A percentile compares a stretch with the other conserved stretches of the same genome.
These are phyloP conservation scores for Gossypium herbaceum DNA, from an alignment of 345 rosid genomes.

Conservation along the genomic window DNA sequence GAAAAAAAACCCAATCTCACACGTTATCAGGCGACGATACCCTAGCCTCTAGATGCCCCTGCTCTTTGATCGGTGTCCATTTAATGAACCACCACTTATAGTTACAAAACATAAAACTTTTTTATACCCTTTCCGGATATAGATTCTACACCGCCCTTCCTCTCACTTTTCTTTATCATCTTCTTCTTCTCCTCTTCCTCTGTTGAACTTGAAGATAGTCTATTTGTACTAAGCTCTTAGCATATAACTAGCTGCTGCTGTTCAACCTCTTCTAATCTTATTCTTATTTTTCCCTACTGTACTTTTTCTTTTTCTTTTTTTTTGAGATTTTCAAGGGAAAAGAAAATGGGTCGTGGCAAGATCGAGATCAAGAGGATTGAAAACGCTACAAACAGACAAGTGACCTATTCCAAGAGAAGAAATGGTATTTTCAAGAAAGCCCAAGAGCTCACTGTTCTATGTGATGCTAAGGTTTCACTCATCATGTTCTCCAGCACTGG, in stretches of 20 bases:
- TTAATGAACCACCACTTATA: slow-evolving; percentile 5
- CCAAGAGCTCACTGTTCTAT: slow-evolving; percentile 57
- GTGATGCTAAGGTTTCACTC: slow-evolving; percentile 64
- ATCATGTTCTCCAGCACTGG: slow-evolving; percentile 50
- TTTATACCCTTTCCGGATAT: slow-evolving; percentile 4
- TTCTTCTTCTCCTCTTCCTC: background rate
- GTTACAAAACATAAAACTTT: slow-evolving; percentile 17
- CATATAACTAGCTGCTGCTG: background rate
- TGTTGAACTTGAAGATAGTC: background rate
- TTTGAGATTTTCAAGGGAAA: background rate
- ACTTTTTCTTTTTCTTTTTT: background rate
- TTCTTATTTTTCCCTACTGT: background rate
- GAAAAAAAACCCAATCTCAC: slow-evolving; percentile 7
- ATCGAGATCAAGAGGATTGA: slow-evolving; percentile 61
- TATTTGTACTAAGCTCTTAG: background rate
- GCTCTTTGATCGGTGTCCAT: background rate
- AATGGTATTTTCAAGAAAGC: slow-evolving; percentile 67
- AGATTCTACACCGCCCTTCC: background rate
- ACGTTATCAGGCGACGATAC: slow-evolving; percentile 2
- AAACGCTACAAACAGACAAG: slow-evolving; percentile 57
- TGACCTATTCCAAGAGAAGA: slow-evolving; percentile 59
- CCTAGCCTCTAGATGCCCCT: slow-evolving; percentile 7
- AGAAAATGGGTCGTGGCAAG: slow-evolving; percentile 56
- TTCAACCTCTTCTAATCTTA: background rate
- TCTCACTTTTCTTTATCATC: background rate